Evolutionary conservation across 495 filamentous ascomycete species (phyloP), one percentile per base, ranked within the genome.

Genomic region (Penicillium samsonianum): DNA sequence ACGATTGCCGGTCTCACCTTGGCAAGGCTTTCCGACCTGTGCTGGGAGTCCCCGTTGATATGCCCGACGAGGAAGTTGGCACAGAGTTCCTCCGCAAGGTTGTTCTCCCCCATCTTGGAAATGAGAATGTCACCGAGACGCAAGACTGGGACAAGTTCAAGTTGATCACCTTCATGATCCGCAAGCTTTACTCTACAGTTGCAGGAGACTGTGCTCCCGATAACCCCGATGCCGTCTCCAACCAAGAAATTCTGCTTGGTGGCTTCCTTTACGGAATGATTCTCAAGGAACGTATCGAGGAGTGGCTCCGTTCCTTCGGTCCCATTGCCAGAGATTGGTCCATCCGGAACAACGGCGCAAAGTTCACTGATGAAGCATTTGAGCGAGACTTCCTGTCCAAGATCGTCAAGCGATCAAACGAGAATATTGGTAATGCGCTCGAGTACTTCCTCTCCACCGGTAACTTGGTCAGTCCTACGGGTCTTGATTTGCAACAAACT

Each of bases 381-480:
- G 71, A 80, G 26, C 89, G 86, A 55, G 90, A 96, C 33, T 94
- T 96, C 70, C 72, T 89, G 0, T 70, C 78, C 26, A 90, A 85
- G 70, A 82, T 98, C 22, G 85, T 96, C 33, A 81, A 79, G 55
- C 87, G 84, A 55, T 87, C 87, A 4, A 94, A 92, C 66, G 92
- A 96, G 72, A 94, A 96, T 64, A 78, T 97, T 50, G 94, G 92
- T 59, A 82, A 86, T 56, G 82, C 85, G 6, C 71, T 97, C 50
- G 94, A 97, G 65, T 97, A 98, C 69, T 98, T 98, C 76, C 75
- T 98, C 40, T 95, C 94, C 0, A 98, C 94, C 1, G 94, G 94
- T 62, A 98, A 98, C 67, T 79, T 98, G 28, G 82, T 88, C 61
- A 96, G 90, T 76, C 88, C 89, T 6, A 92, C 89, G 31, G 94